Percentiles rank a stretch among this genome's conserved stretches.
phyloP scores from a whole-genome alignment of 805 yeast genomes.

The Aciculoconidium aculeatum region DNA sequence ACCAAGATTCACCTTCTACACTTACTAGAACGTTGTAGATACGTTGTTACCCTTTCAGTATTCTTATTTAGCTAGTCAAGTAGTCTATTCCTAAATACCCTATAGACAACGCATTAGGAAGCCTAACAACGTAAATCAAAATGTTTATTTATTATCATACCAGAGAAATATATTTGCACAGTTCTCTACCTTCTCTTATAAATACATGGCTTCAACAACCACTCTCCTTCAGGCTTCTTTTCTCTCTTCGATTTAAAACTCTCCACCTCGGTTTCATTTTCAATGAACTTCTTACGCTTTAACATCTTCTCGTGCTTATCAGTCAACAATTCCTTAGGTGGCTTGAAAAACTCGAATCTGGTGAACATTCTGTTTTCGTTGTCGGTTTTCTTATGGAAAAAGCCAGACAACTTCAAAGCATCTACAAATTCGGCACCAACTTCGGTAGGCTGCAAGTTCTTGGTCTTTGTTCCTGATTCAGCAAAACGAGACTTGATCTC shows the following conservation, averaged over 20 bases:
- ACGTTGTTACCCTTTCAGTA: too few species aligned
- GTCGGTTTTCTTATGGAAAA: constrained; percentile 85
- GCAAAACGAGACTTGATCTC: constrained; percentile 90
- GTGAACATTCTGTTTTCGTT: constrained; percentile 89
- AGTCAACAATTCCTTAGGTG: constrained; percentile 60
- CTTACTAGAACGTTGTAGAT: too few species aligned
- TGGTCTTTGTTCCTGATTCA: constrained; percentile 38
- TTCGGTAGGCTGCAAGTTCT: constrained; percentile 30
- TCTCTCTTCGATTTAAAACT: constrained; percentile 50
- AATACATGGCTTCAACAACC: constrained; percentile 93
- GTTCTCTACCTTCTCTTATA: constrained; percentile 77
- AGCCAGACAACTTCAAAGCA: constrained; percentile 71
- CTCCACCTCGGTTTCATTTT: constrained; percentile 59
- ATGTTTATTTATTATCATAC: too few species aligned
- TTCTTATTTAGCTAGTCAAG: too few species aligned
- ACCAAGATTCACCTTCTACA: too few species aligned
- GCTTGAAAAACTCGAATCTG: constrained; percentile 89
- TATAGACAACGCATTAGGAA: too few species aligned
- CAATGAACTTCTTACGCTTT: constrained; percentile 63
- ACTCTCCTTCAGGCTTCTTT: constrained; percentile 66
- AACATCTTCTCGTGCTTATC: constrained; percentile 58
- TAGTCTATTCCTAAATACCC: too few species aligned
- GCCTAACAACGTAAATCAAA: too few species aligned
- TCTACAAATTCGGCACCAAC: constrained; percentile 75
- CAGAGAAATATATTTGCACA: too few species aligned